Base-by-base conservation (phyloP, 495 filamentous ascomycete genomes). In the Podospora comata region DNA sequence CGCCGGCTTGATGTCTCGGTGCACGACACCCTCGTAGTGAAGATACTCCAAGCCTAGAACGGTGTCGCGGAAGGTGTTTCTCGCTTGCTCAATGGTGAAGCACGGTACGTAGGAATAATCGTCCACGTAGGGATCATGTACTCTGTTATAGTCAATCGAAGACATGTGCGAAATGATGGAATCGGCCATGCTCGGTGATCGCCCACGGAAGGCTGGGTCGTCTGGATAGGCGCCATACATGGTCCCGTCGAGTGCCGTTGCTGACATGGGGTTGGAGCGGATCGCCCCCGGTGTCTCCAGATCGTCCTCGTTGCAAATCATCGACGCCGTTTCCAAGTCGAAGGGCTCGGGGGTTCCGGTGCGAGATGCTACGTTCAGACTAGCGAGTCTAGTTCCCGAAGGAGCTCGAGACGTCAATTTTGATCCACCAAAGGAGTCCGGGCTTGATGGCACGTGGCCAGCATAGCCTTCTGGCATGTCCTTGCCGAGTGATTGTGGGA, bases 1-100 rank as follows among this genome's bases (percentile, higher is more conserved):
- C n/a, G 94, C 93, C 0, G 95, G 95, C 77, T 99, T 99, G 81
- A 99, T 99, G 76, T 99, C 95, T 34, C 95, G 91, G 75, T 99
- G 95, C 57, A 98, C 93, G 57, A 99, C 94, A 34, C 93, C 93
- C 79, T 98, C 92, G 73, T 92, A 98, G 72, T 99, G 95, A 5
- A 99, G 85, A 75, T 97, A 98, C 74, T 98, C 96, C 28, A 99
- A 79, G 27, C 95, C 95, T 27, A 98, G 85, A 0, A 99, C 89
- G 0, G 96, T 96, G 75, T 98, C 95, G 57, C 95, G 85, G 78
- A 99, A 98, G 1, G 91, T 92, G 32, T 87, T 88, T 23, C 93
- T 89, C n/a, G 93, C 90, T 73, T 93, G 86, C n/a, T 85, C 82
- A 27, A 97, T 82, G 11, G 94, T 96, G 75, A 98, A 87, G 75